Conservation (phyloP, 257 asterid species). For the Catharanthus roseus region DNA sequence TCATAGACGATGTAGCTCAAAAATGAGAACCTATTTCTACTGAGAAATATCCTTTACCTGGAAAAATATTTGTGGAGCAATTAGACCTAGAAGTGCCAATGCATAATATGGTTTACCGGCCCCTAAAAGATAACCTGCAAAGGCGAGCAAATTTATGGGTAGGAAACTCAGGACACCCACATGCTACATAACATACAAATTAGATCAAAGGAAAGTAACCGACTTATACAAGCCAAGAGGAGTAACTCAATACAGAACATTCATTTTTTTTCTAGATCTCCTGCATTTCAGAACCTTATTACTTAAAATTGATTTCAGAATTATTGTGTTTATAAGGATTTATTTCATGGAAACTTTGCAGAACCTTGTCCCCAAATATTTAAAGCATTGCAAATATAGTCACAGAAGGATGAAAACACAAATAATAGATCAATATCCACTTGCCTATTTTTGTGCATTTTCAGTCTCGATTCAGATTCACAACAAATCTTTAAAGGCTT, state of each 20-base stretch:
- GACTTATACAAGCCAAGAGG: neutral
- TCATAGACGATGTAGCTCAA: neutral
- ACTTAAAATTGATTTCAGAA: neutral
- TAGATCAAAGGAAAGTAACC: neutral
- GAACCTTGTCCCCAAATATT: neutral
- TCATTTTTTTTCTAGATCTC: neutral
- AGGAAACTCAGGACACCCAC: neutral
- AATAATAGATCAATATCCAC: neutral
- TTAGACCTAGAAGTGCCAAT: conserved; percentile 72
- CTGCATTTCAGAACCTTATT: neutral
- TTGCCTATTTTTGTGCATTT: neutral
- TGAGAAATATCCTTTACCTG: conserved; percentile 48
- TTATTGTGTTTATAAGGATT: neutral
- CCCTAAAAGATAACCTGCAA: conserved; percentile 88
- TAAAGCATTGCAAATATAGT: neutral
- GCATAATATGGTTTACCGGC: conserved; percentile 85
- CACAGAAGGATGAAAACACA: neutral
- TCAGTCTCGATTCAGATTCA: conserved; percentile 1
- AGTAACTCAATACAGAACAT: too few species aligned
- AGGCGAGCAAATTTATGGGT: neutral
- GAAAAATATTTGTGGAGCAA: conserved; percentile 85
- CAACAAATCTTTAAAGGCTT: neutral
- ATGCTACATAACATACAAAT: neutral
- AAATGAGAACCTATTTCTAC: too few species aligned
- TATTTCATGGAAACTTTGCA: neutral